Evolutionary conservation across 345 rosid genomes (phyloP).

Genomic region (Excoecaria cochinchinensis): DNA sequence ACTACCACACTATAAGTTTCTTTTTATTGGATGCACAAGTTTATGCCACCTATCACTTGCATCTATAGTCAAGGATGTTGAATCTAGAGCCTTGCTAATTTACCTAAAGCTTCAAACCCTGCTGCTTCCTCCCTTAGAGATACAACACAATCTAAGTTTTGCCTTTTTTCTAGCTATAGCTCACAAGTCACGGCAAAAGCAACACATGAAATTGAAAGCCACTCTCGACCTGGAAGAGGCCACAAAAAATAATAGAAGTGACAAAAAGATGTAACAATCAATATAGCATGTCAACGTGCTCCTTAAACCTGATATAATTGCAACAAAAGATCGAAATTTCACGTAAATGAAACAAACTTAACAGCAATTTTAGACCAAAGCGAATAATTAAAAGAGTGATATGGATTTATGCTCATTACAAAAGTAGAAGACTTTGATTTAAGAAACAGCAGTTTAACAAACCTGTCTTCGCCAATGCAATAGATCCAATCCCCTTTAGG

Average conservation of each 20-base stretch:
- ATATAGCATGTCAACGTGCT: not conserved
- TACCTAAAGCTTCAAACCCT: not conserved
- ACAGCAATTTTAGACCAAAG: not conserved
- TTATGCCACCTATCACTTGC: not conserved
- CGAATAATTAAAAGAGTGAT: not conserved
- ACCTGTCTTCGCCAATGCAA: conserved; percentile 94
- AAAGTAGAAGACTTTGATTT: not conserved
- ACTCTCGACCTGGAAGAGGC: not conserved
- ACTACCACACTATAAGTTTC: not conserved
- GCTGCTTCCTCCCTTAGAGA: not conserved
- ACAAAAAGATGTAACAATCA: not conserved
- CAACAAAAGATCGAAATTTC: not conserved
- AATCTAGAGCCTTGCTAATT: not conserved
- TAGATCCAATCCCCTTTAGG: conserved; percentile 99
- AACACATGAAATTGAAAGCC: not conserved
- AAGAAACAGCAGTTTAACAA: conserved; percentile 6
- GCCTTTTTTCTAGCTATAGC: not conserved
- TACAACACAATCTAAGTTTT: not conserved
- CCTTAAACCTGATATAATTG: not conserved
- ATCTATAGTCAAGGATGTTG: not conserved
- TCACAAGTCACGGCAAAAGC: not conserved
- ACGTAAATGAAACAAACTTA: not conserved
- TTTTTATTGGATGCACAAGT: not conserved
- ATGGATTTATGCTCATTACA: not conserved
- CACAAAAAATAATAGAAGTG: not conserved